Evolutionary conservation across 805 yeast species (phyloP).

Genomic region (Saccharomycopsis selenospora): DNA sequence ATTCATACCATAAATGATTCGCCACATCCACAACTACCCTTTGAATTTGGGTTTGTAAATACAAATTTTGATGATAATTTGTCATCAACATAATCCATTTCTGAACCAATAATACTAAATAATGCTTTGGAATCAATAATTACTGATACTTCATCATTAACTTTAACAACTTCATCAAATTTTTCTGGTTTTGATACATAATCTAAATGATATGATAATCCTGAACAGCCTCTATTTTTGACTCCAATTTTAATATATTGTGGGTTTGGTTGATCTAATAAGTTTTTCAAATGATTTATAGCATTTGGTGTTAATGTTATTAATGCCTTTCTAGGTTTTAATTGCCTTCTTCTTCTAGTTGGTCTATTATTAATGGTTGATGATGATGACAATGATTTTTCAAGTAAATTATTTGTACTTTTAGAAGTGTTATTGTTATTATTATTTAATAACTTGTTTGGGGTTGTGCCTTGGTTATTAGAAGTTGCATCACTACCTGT

Average conservation of each 20-base stretch:
- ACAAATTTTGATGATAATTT: slow-evolving; percentile 83
- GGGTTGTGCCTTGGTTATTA: not conserved
- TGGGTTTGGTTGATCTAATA: slow-evolving; percentile 78
- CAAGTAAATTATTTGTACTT: not conserved
- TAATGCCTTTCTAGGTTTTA: slow-evolving; percentile 85
- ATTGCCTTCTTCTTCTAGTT: slow-evolving; percentile 49
- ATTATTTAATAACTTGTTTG: not conserved
- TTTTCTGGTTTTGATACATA: slow-evolving; percentile 89
- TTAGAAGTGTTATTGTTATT: not conserved
- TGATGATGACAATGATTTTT: not conserved
- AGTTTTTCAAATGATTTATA: slow-evolving; percentile 54
- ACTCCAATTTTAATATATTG: slow-evolving; percentile 88
- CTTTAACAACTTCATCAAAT: slow-evolving; percentile 82
- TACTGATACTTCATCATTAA: slow-evolving; percentile 87
- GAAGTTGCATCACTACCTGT: not conserved
- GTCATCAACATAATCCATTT: slow-evolving; percentile 98
- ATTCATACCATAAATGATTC: slow-evolving; percentile 90
- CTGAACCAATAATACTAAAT: slow-evolving; percentile 91
- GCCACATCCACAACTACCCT: slow-evolving; percentile 98
- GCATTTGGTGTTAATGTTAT: slow-evolving; percentile 77
- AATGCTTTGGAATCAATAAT: slow-evolving; percentile 93
- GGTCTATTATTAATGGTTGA: slow-evolving; percentile 3
- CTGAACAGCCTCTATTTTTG: slow-evolving; percentile 95
- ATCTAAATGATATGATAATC: slow-evolving; percentile 83
- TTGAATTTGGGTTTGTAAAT: slow-evolving; percentile 91